Evolutionary conservation across 306 rosid genomes (phyloP), one percentile per base, ranked within the genome.

Genomic region (Gillenia trifoliata): DNA sequence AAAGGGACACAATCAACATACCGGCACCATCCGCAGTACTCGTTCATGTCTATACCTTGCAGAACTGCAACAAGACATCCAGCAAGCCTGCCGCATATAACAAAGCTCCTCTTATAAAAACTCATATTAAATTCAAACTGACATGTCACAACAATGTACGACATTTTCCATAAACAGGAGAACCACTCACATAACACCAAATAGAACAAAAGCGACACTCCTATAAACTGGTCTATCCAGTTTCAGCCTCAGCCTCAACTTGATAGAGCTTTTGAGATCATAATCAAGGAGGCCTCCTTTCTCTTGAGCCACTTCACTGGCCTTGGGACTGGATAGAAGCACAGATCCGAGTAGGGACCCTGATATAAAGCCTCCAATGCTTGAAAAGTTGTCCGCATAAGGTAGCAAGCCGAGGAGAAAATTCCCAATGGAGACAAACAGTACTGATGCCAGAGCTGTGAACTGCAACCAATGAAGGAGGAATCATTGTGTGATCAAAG

Each of bases 271-370:
- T 76, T 85, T 82, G 80, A 78, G 36, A 64, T 83, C 81, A 67
- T 78, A 81, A 30, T 85, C 86, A 61, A 87, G 55, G 67, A 74
- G 70, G 76, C 68, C 81, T 81, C 78, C 96, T 81, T 88, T 88
- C 55, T 72, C 86, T 81, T 85, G 88, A 68, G 84, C 79, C 64
- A 73, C 77, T 75, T 79, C 78, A 22, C 70, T 78, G 71, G 77
- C 75, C 83, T 82, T 81, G 55, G 89, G 89, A 66, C 80, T 72
- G 76, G 85, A 78, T 67, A 90, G 66, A 77, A 91, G 83, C 70
- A 77, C 84, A 43, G 89, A 87, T 78, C 96, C 97, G 11, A 94
- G 93, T 64, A 94, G 96, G 80, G 88, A 79, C 31, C 98, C 98
- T n/a, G 97, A 83, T 71, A 86, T 43, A 71, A 91, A 87, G 64